Percentiles rank a stretch among this genome's conserved stretches.
Evolutionary conservation across 768 basidiomycete species (phyloP).

Genomic region (Rubroboletus pulcherrimus): DNA sequence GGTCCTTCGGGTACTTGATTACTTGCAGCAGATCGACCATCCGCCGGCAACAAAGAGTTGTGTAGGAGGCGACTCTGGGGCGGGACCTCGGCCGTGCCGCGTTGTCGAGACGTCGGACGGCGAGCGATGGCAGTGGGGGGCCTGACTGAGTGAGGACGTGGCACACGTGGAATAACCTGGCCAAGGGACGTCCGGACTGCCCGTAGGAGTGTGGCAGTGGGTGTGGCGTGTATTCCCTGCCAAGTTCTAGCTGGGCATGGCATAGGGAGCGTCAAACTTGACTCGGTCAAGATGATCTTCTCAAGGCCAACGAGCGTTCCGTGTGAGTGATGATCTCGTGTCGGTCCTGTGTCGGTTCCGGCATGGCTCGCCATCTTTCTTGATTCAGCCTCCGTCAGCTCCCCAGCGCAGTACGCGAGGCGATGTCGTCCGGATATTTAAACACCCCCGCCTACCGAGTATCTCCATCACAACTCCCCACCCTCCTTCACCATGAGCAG

Average conservation of each 20-base stretch:
- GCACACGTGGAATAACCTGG: not conserved
- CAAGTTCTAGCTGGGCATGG: slow-evolving; percentile 18
- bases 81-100: slow-evolving; percentile 13
- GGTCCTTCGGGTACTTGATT: not conserved
- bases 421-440: slow-evolving; percentile 31
- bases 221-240: not conserved
- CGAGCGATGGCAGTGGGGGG: not conserved
- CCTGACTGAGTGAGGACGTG: too few species aligned
- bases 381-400: slow-evolving; percentile 17
- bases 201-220: too few species aligned
- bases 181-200: not conserved
- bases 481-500: slow-evolving; percentile 20
- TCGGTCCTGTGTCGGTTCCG: slow-evolving; percentile 31
- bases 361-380: slow-evolving; percentile 20
- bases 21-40: slow-evolving; percentile 1
- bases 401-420: slow-evolving; percentile 17
- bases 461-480: not conserved
- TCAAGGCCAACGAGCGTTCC: slow-evolving; percentile 4
- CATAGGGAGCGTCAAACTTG: slow-evolving; percentile 8
- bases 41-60: not conserved
- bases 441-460: slow-evolving; percentile 9
- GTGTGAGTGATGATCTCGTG: slow-evolving; percentile 23
- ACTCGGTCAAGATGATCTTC: slow-evolving; percentile 11
- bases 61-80: not conserved
- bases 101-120: not conserved